Evolutionary conservation across 495 filamentous ascomycete genomes (phyloP), one percentile per base, ranked within the genome.

Genomic region (Corynascus novoguineensis): DNA sequence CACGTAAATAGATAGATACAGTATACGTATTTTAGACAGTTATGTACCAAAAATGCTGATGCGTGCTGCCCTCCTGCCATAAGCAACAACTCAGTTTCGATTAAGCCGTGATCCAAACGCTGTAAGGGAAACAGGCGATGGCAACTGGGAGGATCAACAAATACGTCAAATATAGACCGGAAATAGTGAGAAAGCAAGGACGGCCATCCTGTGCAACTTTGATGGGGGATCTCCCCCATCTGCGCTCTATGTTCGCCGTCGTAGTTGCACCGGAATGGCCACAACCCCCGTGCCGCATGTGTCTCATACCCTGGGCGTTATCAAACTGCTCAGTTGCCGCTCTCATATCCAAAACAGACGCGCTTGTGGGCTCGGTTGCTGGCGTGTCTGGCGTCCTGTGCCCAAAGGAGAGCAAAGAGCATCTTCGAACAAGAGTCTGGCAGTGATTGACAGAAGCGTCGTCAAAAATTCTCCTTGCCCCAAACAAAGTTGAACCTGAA

Each of bases 381-480:
- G 51, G 61, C 57, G 61, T 60, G 57, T 57, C 45, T 50, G 51
- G 61, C 57, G 61, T 60, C 61, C 61, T 48, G 50, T 54, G 57
- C 53, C 38, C 44, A 35, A 34, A 53, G n/a, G 38, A n/a, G 50
- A 38, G 17, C 50, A 28, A 12, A 21, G 9, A 27, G 2, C 34
- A n/a, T 34, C 19, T 9, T 35, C 22, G 34, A 12, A 15, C 25
- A 15, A 25, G 45, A 12, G 12, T 28, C 15, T 15, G 9, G 17
- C 12, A 29, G n/a, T 25, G 17, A 4, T 12, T 25, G 41, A 27
- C 17, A 27, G 4, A 2, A 17, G 29, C 19, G 27, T 8, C 21
- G 38, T 19, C 64, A 89, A 67, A 89, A 89, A 68, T 89, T 89
- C 75, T 89, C 86, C 75, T 89, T 88, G 60, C 86, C 86, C 85